phyloP scores from a whole-genome alignment of 805 yeast species.

The Debaryomyces castellii region DNA sequence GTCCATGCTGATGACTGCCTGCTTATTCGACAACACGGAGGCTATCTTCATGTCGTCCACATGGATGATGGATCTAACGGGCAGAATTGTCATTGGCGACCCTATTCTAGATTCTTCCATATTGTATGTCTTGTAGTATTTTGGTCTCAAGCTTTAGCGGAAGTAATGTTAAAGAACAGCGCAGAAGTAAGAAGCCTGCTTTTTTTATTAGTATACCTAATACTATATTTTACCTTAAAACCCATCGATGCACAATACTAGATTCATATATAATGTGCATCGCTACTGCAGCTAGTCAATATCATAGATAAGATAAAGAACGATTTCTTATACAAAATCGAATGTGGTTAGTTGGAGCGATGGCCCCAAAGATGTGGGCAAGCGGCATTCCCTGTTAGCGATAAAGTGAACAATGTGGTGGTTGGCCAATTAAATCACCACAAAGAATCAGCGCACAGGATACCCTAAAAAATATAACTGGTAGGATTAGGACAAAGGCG shows the following conservation, averaged over 20 bases:
- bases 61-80: constrained; percentile 22
- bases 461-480: not conserved
- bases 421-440: not conserved
- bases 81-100: constrained; percentile 9
- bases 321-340: not conserved
- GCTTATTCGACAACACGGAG: constrained; percentile 39
- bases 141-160: too few species aligned
- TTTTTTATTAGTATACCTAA: too few species aligned
- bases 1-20: constrained; percentile 43
- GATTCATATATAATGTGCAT: not conserved
- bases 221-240: not conserved
- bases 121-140: not conserved
- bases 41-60: constrained; percentile 38
- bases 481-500: not conserved
- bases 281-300: not conserved
- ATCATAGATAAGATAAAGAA: not conserved
- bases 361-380: not conserved
- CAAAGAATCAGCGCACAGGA: not conserved
- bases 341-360: not conserved
- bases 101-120: not conserved
- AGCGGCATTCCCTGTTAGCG: not conserved
- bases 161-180: too few species aligned
- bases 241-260: not conserved
- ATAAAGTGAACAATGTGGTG: not conserved
- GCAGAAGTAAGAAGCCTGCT: too few species aligned